Evolutionary conservation across 257 asterid genomes (phyloP), one percentile per base, ranked within the genome.

Genomic region (Nicotiana obtusifolia): DNA sequence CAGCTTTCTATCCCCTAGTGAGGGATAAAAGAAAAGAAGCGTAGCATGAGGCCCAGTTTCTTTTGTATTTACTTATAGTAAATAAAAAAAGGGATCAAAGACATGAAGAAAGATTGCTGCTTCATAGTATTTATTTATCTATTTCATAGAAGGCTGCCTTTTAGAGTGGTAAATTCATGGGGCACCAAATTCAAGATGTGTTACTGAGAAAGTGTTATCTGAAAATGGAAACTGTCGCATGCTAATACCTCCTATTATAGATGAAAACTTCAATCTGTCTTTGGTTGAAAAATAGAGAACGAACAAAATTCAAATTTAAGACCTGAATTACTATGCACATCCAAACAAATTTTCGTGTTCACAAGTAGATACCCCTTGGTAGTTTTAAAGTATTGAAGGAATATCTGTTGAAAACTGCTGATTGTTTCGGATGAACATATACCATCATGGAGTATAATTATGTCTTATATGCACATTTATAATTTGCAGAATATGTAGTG

Each of bases 401-500:
- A 14, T 33, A 44, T 44, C 60, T 44, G 4, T 47, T 71, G 54
- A 11, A 24, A 44, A 73, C 22, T 73, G 37, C 60, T 47, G 60
- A 33, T 73, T 73, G 78, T 19, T 71, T 11, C 59, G 35, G 78
- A 73, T 22, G 49, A 44, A 71, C 60, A 22, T 41, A 22, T 26
- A 17, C 53, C 22, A 19, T 7, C n/a, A 15, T 1, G 10, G 75
- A 61, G 57, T 24, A 10, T 44, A 49, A 10, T 1, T 17, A 31
- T 20, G 53, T 47, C 41, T 56, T 28, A 67, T 81, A 19, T 24
- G 30, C 59, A 60, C n/a, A 9, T 16, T 24, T 54, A 64, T 61
- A n/a, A 80, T 65, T 87, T 85, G 84, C 91, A 93, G 97, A 89
- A 81, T 82, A 49, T 96, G 99, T 79, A 92, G 88, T 35, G 97